Base-by-base conservation (phyloP, 2,329 filamentous ascomycete genomes). In the Ophiocordyceps unilateralis region DNA sequence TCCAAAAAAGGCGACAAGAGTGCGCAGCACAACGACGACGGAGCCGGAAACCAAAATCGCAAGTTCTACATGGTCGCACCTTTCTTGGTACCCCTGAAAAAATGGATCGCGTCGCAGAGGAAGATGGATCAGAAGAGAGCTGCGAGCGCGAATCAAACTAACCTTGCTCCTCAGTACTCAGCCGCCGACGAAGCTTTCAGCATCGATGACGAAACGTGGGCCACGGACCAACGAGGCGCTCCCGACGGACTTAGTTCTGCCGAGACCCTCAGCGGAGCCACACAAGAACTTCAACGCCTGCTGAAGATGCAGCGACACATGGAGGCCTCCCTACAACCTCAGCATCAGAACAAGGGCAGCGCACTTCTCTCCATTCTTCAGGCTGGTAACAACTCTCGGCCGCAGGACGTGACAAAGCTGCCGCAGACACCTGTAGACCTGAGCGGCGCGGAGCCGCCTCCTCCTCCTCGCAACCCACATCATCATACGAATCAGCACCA, bases 61-160 rank as follows among this genome's bases (percentile, higher is more conserved):
- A 95, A 89, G 55, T 96, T 95, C 58, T 98, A 95, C 63, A 95
- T 96, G 85, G 91, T 98, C 17, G 87, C 87, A 0, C 88, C 89
- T 0, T 98, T 98, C 56, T 68, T 96, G 43, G 78, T 78, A 1
- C 83, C 78, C 6, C 63, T 98, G 41, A 88, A 86, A 61, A 86
- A 85, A 58, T 96, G 88, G 88, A 86, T 96, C 40, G 67, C 77
- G n/a, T 75, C 81, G 49, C 85, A 93, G 62, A 81, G 76, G 65
- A 87, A 81, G 62, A 69, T 72, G n/a, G 83, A 84, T 51, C 66
- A 67, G 9, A 65, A 67, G 51, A 65, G 64, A 48, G 57, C 60
- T 17, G 52, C 63, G 23, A 65, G 57, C 32, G 59, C 56, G 26
- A 58, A 60, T 14, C 63, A 70, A 26, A 52, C 65, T 5, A 56